Base-by-base conservation (phyloP, 257 asterid genomes). In the Salvia hispanica region DNA sequence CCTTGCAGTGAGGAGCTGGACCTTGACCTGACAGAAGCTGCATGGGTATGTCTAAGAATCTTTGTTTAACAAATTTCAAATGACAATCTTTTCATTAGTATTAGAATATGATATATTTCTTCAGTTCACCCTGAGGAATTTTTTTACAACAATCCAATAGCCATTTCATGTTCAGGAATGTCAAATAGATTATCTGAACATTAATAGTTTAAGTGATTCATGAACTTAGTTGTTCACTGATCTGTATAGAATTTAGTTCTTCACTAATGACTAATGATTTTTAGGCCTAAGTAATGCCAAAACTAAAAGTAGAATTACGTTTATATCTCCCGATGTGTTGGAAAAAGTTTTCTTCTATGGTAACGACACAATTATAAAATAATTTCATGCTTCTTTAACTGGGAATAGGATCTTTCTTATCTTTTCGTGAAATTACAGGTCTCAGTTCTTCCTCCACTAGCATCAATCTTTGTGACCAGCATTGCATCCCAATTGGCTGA, bases 391-490 rank as follows among this genome's bases (percentile, higher is more conserved):
- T 21, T 51, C 16, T 42, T 28, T 25, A 2, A 2, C 62, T 42
- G 70, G 39, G 57, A 42, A 60, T 59, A 13, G 33, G 33, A 43
- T 31, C 43, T 64, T 58, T 66, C 61, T 45, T 28, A 12, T 64
- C 8, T 70, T 18, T 14, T 60, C 37, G 16, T 57, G 60, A 47
- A 58, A 40, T 71, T 83, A 79, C 88, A 93, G 99, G 99, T 93
- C n/a, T 88, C 99, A 0, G 81, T 93, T 71, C 91, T 88, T 82
- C 99, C 99, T 72, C 98, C 99, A 57, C 88, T 93, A 67, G 96
- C 97, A 64, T 93, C 99, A 69, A 84, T 93, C 62, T 82, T 93
- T 18, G 87, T 88, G 39, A 85, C 97, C 77, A 70, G 89, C 85
- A 66, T 86, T 79, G 99, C 99, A 62, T 80, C 99, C 62, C 99